phyloP scores from a whole-genome alignment of 2,329 filamentous ascomycete species.

The Chrysoporthe puriensis region DNA sequence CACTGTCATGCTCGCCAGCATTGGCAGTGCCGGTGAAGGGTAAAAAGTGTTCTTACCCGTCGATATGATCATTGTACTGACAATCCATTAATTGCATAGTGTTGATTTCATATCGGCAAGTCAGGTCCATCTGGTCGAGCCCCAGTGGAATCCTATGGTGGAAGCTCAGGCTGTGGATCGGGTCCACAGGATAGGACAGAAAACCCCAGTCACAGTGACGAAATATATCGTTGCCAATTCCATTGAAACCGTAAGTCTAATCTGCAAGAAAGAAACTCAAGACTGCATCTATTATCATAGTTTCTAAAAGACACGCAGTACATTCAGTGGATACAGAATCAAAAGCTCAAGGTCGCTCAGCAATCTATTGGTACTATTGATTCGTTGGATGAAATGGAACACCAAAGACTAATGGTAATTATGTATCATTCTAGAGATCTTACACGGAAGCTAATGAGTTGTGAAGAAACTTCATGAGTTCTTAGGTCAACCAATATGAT shows the following conservation, averaged over 20 bases:
- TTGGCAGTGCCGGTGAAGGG: conserved; percentile 21
- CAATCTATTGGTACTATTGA: background rate
- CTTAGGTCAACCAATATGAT: background rate
- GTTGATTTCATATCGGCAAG: conserved; percentile 17
- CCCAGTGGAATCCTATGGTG: conserved; percentile 24
- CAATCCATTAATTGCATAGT: background rate
- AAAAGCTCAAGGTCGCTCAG: background rate
- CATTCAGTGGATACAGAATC: background rate
- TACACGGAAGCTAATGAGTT: background rate
- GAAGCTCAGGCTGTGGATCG: conserved; percentile 23
- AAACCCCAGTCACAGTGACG: conserved; percentile 12
- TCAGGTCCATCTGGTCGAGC: conserved; percentile 20
- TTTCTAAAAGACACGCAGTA: background rate
- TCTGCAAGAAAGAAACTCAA: background rate
- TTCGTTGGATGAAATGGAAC: background rate
- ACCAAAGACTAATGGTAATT: background rate
- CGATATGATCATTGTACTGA: background rate
- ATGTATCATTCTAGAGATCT: background rate
- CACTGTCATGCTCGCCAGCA: conserved; percentile 22
- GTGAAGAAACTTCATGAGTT: background rate
- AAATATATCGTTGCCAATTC: background rate
- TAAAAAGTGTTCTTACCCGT: background rate
- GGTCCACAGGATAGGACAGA: conserved; percentile 21
- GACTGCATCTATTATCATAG: background rate
- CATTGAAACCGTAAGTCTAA: background rate